Evolutionary conservation across 2,329 filamentous ascomycete species (phyloP).

Genomic region (Apiospora hydei): DNA sequence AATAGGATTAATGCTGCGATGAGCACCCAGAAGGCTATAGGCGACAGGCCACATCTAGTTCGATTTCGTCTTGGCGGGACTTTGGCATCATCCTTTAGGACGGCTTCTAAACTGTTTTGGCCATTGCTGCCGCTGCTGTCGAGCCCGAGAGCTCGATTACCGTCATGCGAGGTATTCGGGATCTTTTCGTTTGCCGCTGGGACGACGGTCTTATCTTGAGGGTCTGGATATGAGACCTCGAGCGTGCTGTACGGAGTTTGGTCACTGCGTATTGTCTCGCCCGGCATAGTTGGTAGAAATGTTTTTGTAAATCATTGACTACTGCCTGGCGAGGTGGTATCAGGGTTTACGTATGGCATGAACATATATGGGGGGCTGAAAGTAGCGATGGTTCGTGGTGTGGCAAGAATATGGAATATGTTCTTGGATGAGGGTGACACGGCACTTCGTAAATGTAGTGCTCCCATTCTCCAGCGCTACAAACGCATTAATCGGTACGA

Average conservation of each 20-base stretch:
- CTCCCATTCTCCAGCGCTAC: not conserved
- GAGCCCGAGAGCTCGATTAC: not conserved
- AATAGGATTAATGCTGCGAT: not conserved
- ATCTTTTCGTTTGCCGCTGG: not conserved
- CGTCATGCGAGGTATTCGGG: not conserved
- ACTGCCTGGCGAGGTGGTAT: not conserved
- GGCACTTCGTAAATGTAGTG: not conserved
- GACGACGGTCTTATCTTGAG: not conserved
- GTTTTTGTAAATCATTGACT: not conserved
- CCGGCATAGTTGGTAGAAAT: not conserved
- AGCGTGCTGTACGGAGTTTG: not conserved
- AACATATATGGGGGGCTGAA: not conserved
- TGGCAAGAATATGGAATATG: not conserved
- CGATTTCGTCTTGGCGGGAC: not conserved
- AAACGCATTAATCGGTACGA: not conserved
- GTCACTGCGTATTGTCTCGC: not conserved
- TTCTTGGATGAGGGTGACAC: not conserved
- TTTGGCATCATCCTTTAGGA: not conserved
- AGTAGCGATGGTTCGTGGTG: not conserved
- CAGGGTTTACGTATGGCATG: not conserved
- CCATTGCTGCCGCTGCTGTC: not conserved
- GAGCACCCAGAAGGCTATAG: not conserved
- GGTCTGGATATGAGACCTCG: not conserved
- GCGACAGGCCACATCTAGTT: slow-evolving; percentile 1
- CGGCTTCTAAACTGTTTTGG: not conserved